Base-by-base conservation (phyloP, 805 yeast genomes). In the Candida nonsorbophila region DNA sequence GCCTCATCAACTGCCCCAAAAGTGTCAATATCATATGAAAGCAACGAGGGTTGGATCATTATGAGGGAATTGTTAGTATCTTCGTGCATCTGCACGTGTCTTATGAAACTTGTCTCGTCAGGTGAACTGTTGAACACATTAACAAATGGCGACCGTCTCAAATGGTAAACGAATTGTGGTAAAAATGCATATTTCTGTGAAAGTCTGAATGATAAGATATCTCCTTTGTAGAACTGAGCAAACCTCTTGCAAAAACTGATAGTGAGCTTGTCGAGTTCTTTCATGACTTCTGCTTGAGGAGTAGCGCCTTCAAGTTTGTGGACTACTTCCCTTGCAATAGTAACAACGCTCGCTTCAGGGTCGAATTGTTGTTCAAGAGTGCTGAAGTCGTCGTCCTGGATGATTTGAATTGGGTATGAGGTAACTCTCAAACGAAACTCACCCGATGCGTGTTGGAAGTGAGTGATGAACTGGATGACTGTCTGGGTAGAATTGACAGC, bases 111-210 rank as follows among this genome's bases (percentile, higher is more conserved):
- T 24, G 97, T 87, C 66, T 92, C 99, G 66, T 92, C 99, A 2
- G 98, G 98, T 5, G 98, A 92, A 60, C 88, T 88, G 62, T 92
- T 92, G 71, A 92, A 92, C 25, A 90, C 95, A 56, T 86, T 94
- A 55, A 92, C 67, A 57, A 92, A 88, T 60, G 90, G 97, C 1
- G 97, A 86, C 56, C 98, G 80, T 64, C 98, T 83, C 61, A 92
- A 69, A 55, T 92, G 94, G 64, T 83, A 92, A 60, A 92, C 81
- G 51, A 92, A 94, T 59, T 92, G 98, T 16, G 99, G 99, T 51
- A 85, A 83, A 53, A 90, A 67, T 24, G 86, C 76, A 57, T 86
- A 88, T 51, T 81, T 82, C 35, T 81, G 87, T 2, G 88, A 76
- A 41, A 92, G 68, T 48, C 92, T 70, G 68, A 92, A 88, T 18